Base-by-base conservation (phyloP, 345 rosid species). In the Litchi chinensis region DNA sequence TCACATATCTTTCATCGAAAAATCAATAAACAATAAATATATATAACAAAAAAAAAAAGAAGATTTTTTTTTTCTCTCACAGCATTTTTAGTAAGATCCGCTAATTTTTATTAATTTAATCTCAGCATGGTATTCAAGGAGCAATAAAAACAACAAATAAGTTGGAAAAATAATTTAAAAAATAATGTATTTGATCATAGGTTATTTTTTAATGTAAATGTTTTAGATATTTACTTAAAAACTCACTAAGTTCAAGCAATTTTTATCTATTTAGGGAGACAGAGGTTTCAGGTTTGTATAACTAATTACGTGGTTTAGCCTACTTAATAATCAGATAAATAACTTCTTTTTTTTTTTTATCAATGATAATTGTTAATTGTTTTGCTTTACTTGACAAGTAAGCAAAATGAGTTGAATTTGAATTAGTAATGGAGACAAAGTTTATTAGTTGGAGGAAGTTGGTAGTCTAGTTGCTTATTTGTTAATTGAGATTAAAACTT, bases 21-120 rank as follows among this genome's bases (percentile, higher is more conserved):
- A 64, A 62, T 52, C 46, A 66, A 28, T 39, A 63, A 10, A 13
- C 0, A 11, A 39, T 3, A 13, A 56, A 15, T 12, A 10, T 9
- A 52, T 6, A 6, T 10, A 3, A n/a, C 5, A 41, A 5, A 41
- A 41, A 41, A 52, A 0, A 52, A 12, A 15, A 10, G 12, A 7
- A 46, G 8, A 46, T 46, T 6, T 8, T 46, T 7, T 44, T 7
- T 39, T 4, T 57, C 37, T 59, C 15, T 52, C 40, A 62, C 57
- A 62, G 65, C 77, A 64, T 73, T 10, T 79, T 76, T 83, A 40
- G 86, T 79, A 62, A 80, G 21, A 73, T 82, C 80, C 85, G 82
- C 72, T 44, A 18, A 72, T 16, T 0, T 40, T 65, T 7, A 65
- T 75, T 64, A 24, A 71, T 75, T 76, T 39, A 68, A 39, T 76